A percentile compares a stretch with the other conserved stretches of the same genome.
phyloP scores from a whole-genome alignment of 768 basidiomycete species.

The Tulasnella sp. region DNA sequence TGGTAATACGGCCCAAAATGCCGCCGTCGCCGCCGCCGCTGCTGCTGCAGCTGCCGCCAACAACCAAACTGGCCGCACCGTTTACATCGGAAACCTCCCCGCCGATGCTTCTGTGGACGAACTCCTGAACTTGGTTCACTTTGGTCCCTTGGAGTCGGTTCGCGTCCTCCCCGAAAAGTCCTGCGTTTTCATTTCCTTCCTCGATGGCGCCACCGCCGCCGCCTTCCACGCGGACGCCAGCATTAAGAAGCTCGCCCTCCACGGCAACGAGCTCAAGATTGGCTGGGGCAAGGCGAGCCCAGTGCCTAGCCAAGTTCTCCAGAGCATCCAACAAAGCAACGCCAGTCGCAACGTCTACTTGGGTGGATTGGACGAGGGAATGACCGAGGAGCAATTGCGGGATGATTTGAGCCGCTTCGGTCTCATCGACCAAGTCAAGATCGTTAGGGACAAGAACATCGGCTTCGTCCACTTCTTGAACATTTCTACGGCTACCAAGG shows the following conservation, averaged over 20 bases:
- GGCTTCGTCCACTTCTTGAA: conserved; percentile 98
- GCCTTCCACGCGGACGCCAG: conserved; percentile 97
- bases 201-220: conserved; percentile 86
- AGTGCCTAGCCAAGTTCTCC: conserved; percentile 78
- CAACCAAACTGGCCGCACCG: conserved; percentile 72
- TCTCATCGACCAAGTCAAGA: conserved; percentile 98
- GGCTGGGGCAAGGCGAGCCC: conserved; percentile 96
- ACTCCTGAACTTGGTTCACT: conserved; percentile 94
- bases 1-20: conserved; percentile 20
- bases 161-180: conserved; percentile 94
- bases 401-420: conserved; percentile 92
- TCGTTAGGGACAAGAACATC: conserved; percentile 98
- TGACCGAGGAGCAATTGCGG: conserved; percentile 86
- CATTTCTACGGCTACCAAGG: conserved; percentile 93
- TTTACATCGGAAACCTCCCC: conserved; percentile 95
- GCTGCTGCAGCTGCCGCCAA: conserved; percentile 63
- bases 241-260: conserved; percentile 87
- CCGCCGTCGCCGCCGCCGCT: conserved; percentile 62
- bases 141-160: conserved; percentile 92
- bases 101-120: conserved; percentile 95
- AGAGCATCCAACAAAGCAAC: conserved; percentile 86
- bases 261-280: conserved; percentile 95
- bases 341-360: conserved; percentile 96
- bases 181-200: conserved; percentile 97
- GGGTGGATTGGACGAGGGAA: conserved; percentile 83